A percentile compares a stretch with the other conserved stretches of the same genome.
These are phyloP conservation scores for Rheum nobile DNA, from an alignment of 148 eudicot species.

Conservation along the genomic window DNA sequence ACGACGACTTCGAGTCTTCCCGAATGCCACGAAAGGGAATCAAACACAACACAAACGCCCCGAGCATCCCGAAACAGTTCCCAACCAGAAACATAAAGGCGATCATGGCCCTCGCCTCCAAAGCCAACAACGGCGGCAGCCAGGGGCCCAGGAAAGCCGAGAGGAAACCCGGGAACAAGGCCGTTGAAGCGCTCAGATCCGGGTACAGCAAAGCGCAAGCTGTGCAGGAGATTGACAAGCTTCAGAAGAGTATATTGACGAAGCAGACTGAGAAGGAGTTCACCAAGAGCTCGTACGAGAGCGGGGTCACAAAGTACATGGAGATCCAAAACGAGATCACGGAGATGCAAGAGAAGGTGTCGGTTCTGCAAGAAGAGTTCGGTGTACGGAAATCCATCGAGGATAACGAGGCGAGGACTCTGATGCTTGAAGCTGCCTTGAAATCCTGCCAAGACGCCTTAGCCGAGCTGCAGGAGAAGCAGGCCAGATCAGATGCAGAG, in stretches of 20 bases:
- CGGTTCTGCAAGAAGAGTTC: conserved; percentile 73
- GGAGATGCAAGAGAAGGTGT: conserved; percentile 59
- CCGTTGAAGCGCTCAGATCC: conserved; percentile 30
- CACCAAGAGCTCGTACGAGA: conserved; percentile 76
- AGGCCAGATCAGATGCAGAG: conserved; percentile 37
- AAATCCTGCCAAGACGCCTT: conserved; percentile 67
- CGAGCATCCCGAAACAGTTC: conserved; percentile 46
- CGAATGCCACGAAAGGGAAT: conserved; percentile 15
- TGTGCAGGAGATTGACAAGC: conserved; percentile 65
- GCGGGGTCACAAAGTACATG: conserved; percentile 60
- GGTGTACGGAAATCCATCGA: conserved; percentile 47
- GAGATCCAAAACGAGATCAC: conserved; percentile 52
- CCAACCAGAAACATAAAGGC: conserved; percentile 49
- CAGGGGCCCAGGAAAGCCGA: conserved; percentile 13
- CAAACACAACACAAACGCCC: conserved; percentile 21
- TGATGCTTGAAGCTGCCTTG: conserved; percentile 79
- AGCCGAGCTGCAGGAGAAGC: conserved; percentile 57
- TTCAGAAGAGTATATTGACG: conserved; percentile 64
- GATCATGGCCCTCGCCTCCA: conserved; percentile 38
- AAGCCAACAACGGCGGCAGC: conserved; percentile 6
- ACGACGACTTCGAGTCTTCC: conserved; percentile 29
- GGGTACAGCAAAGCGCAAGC: conserved; percentile 66
- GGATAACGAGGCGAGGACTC: conserved; percentile 68
- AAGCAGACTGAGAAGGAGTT: conserved; percentile 85
- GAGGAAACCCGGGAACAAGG: background rate